Conservation (phyloP, 495 filamentous ascomycete genomes). For the Recurvomyces mirabilis region DNA sequence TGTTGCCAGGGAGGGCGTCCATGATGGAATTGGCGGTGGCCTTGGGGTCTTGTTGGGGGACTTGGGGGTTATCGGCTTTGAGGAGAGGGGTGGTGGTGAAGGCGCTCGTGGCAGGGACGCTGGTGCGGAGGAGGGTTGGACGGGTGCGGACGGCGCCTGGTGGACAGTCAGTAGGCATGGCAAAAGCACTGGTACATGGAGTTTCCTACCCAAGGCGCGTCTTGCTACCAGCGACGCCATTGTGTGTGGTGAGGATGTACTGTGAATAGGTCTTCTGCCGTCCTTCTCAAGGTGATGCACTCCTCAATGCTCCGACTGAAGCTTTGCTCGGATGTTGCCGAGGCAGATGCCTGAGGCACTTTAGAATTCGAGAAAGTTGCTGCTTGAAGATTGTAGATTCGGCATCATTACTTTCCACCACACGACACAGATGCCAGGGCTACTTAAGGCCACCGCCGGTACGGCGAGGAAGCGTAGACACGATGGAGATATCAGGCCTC, state of each 20-base stretch:
- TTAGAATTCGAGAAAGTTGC: too few relatives aligned
- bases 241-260: slow-evolving; percentile 40
- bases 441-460: background rate
- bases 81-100: slow-evolving; percentile 52
- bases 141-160: slow-evolving; percentile 84
- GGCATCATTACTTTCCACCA: too few relatives aligned
- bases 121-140: slow-evolving; percentile 44
- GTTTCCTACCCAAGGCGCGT: slow-evolving; percentile 66
- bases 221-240: slow-evolving; percentile 94
- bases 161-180: slow-evolving; percentile 18
- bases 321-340: too few relatives aligned
- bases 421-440: slow-evolving; percentile 8
- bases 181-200: background rate
- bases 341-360: too few relatives aligned
- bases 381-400: too few relatives aligned
- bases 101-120: slow-evolving; percentile 56
- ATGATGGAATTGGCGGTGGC: slow-evolving; percentile 92
- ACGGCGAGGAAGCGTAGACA: slow-evolving; percentile 10
- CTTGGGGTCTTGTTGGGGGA: slow-evolving; percentile 74
- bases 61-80: slow-evolving; percentile 62
- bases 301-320: too few relatives aligned
- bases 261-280: too few relatives aligned
- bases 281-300: slow-evolving; percentile 15
- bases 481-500: slow-evolving; percentile 17
- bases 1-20: slow-evolving; percentile 53